Base-by-base conservation (phyloP, 768 basidiomycete species). In the Scleroderma bovista region DNA sequence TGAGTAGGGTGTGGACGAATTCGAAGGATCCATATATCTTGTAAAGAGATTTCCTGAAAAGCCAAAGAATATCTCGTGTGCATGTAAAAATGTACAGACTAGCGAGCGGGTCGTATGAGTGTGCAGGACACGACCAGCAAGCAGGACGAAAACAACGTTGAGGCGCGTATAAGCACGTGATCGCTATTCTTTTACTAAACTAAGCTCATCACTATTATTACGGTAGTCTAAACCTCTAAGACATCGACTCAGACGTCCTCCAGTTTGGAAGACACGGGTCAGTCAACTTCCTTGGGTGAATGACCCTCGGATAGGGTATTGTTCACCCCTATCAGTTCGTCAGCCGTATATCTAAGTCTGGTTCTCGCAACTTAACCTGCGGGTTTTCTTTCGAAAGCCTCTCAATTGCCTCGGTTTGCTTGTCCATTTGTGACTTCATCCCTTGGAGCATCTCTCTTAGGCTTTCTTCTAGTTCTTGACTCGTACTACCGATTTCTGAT, bases 381-480 rank as follows among this genome's bases (percentile, higher is more conserved):
- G 65, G 63, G 52, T 80, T 79, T 55, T 80, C 78, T 54, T 72
- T 72, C 13, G 66, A 61, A 26, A 80, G 54, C 46, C 59, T 50
- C 43, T 75, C 68, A 9, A 80, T 67, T 16, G 72, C 69, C 42
- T 66, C 60, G 7, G 72, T 69, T 59, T 80, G 78, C 58, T 72
- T 65, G 44, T 78, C 72, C 55, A 80, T 73, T 58, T 77, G 72
- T 53, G 60, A 55, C 60, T 74, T 76, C 74, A 80, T 72, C 51
- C 72, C 67, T 46, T 62, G 67, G 26, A 80, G 68, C 53, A 73
- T 65, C 22, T 67, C 57, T 47, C 63, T 66, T 22, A 70, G 46
- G 26, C 56, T 65, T 45, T 50, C 52, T 44, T 60, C 61, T 20
- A 60, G 45, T 20, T 54, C 57, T 39, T 62, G 59, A 23, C 54